These are phyloP conservation scores for Fomitopsis palustris DNA, from an alignment of 1,284 basidiomycete species.

Conservation along the genomic window DNA sequence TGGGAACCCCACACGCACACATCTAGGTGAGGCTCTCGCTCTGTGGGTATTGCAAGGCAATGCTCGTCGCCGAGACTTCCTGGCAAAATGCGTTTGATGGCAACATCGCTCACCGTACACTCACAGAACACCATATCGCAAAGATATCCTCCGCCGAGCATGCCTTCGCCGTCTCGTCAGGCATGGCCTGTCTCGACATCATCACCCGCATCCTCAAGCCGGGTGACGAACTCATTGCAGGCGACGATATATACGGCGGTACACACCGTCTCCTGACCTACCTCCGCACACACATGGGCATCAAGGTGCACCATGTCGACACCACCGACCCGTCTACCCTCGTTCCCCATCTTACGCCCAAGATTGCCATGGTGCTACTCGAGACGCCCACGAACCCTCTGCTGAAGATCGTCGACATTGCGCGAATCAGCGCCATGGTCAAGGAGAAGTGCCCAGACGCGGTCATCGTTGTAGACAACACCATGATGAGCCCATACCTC, in stretches of 20 bases:
- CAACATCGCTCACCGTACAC: neutral
- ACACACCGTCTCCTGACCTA: slow-evolving; percentile 96
- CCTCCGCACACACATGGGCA: slow-evolving; percentile 83
- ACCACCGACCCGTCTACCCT: slow-evolving; percentile 77
- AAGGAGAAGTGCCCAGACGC: slow-evolving; percentile 82
- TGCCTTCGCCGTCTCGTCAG: slow-evolving; percentile 91
- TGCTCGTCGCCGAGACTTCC: neutral
- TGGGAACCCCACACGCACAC: slow-evolving; percentile 95
- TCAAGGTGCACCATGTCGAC: slow-evolving; percentile 92
- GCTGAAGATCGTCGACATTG: slow-evolving; percentile 93
- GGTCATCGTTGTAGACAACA: slow-evolving; percentile 94
- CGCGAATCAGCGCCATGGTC: slow-evolving; percentile 75
- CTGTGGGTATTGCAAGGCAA: neutral
- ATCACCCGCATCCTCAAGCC: slow-evolving; percentile 94
- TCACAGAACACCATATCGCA: slow-evolving; percentile 87
- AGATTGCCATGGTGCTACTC: slow-evolving; percentile 91
- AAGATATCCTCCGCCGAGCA: slow-evolving; percentile 89
- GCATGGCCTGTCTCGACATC: slow-evolving; percentile 97
- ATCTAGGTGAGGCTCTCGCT: slow-evolving; percentile 65
- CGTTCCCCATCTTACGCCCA: slow-evolving; percentile 62
- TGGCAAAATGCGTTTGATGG: neutral
- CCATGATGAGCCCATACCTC: slow-evolving; percentile 99
- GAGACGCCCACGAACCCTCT: slow-evolving; percentile 98
- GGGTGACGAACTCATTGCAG: slow-evolving; percentile 92
- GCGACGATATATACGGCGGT: slow-evolving; percentile 97